Evolutionary conservation across 805 yeast genomes (phyloP).

Genomic region (Clavispora vitiphila): DNA sequence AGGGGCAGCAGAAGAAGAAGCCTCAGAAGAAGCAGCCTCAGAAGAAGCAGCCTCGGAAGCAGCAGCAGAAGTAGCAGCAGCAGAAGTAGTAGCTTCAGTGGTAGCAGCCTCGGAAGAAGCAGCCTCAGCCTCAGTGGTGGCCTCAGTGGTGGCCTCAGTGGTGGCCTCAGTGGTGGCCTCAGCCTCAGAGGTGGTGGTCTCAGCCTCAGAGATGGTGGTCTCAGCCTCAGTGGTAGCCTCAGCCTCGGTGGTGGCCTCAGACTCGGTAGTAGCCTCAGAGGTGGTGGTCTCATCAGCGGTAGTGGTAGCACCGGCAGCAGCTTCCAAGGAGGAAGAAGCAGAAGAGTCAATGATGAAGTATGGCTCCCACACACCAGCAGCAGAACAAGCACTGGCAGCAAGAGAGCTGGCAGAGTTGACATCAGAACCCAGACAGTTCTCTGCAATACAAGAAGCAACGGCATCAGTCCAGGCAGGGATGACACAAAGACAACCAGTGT

Average conservation of each 20-base stretch:
- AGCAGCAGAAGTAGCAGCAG: conserved; percentile 3
- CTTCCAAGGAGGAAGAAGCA: conserved; percentile 19
- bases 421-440: conserved; percentile 23
- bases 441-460: conserved; percentile 31
- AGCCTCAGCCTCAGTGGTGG: conserved; percentile 3
- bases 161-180: conserved; percentile 4
- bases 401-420: conserved; percentile 25
- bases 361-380: conserved; percentile 32
- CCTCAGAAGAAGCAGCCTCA: conserved; percentile 4
- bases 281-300: conserved; percentile 12
- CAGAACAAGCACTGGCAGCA: conserved; percentile 30
- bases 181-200: background rate
- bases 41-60: conserved; percentile 5
- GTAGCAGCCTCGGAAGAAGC: conserved; percentile 5
- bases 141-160: conserved; percentile 3
- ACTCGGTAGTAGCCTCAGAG: conserved; percentile 3
- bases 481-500: conserved; percentile 42
- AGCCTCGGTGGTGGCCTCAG: conserved; percentile 4
- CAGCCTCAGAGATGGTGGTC: no score
- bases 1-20: conserved; percentile 5
- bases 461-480: conserved; percentile 30
- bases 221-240: conserved; percentile 2
- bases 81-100: conserved; percentile 3
- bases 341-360: conserved; percentile 27
- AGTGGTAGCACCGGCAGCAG: conserved; percentile 20